Evolutionary conservation across 805 yeast species (phyloP).

Genomic region (Sugiyamaella americana): DNA sequence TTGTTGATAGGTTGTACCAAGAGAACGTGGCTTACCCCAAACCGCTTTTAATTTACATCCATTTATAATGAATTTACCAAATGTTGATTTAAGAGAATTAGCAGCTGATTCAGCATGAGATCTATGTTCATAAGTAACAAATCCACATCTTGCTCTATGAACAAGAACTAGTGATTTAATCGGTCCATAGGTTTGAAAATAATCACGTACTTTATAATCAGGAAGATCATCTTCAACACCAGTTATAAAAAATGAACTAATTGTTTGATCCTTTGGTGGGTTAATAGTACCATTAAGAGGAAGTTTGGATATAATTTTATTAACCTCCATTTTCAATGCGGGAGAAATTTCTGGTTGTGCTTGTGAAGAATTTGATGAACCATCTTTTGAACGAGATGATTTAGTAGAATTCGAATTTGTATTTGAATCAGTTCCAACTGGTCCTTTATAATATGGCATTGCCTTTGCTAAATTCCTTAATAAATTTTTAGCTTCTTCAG

Average conservation of each 20-base stretch:
- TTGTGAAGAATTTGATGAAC: conserved; percentile 12
- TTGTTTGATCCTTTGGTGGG: conserved; percentile 15
- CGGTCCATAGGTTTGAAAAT: conserved; percentile 43
- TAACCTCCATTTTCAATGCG: conserved; percentile 37
- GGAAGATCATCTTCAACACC: conserved; percentile 67
- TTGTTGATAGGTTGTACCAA: conserved; percentile 23
- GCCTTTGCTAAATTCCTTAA: conserved; percentile 42
- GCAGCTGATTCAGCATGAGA: conserved; percentile 44
- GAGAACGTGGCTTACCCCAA: conserved; percentile 27
- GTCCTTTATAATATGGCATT: conserved; percentile 26
- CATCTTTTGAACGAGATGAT: not conserved
- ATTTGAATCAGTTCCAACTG: not conserved
- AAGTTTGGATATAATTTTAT: conserved; percentile 49
- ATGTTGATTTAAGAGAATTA: conserved; percentile 6
- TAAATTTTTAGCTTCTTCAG: conserved; percentile 45
- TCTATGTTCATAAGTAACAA: conserved; percentile 46
- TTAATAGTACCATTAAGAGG: conserved; percentile 35
- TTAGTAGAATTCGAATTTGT: not conserved
- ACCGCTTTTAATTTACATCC: conserved; percentile 27
- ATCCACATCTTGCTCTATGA: conserved; percentile 61
- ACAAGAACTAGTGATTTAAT: conserved; percentile 45
- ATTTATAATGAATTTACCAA: conserved; percentile 25
- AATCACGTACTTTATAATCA: conserved; percentile 51
- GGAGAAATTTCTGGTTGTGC: conserved; percentile 1
- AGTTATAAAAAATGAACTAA: conserved; percentile 64